phyloP scores from a whole-genome alignment of 768 basidiomycete genomes.

The Wakefieldia striispora region DNA sequence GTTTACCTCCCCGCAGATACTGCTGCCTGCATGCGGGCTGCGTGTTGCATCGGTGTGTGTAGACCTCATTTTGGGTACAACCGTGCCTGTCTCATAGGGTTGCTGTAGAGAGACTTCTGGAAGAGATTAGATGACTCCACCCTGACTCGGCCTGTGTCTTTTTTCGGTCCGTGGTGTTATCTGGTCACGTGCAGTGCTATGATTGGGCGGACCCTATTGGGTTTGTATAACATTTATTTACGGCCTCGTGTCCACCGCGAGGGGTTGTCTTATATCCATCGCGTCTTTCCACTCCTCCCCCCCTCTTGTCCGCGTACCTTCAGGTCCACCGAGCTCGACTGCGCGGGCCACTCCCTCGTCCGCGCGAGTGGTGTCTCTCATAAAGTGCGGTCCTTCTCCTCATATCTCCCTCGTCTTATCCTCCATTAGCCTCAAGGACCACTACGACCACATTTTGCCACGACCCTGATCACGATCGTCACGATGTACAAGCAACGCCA shows the following conservation, averaged over 20 bases:
- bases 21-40: too few species aligned
- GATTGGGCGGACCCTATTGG: conserved; percentile 25
- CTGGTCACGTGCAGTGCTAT: conserved; percentile 20
- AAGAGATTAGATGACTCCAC: too few species aligned
- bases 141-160: background rate
- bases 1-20: too few species aligned
- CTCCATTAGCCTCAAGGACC: background rate
- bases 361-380: conserved; percentile 1
- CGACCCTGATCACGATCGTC: conserved; percentile 26
- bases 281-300: conserved; percentile 1
- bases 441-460: conserved; percentile 14
- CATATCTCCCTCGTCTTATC: background rate
- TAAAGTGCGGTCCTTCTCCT: conserved; percentile 11
- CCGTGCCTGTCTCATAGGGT: background rate
- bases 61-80: too few species aligned
- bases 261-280: conserved; percentile 19
- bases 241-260: conserved; percentile 31
- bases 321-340: conserved; percentile 21
- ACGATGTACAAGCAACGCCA: conserved; percentile 22
- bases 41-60: too few species aligned
- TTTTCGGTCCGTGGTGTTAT: background rate
- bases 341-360: conserved; percentile 20
- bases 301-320: conserved; percentile 13
- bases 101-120: conserved; percentile 7
- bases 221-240: conserved; percentile 9